These are phyloP conservation scores for Pichia sporocuriosa DNA, from an alignment of 805 yeast species.

Conservation along the genomic window DNA sequence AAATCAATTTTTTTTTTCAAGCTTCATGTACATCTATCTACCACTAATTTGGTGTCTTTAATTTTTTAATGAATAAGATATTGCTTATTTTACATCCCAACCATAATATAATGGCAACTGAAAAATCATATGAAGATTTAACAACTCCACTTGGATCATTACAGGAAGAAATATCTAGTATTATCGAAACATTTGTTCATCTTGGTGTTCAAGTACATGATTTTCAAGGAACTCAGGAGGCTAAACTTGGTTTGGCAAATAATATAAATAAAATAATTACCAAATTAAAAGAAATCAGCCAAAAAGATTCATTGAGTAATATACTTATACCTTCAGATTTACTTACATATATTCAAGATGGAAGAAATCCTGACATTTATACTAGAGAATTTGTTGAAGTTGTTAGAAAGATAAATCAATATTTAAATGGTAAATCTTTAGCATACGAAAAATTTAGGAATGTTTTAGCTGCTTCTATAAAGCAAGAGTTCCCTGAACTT, in stretches of 20 bases:
- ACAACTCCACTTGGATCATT: conserved; percentile 23
- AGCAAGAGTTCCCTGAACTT: conserved; percentile 74
- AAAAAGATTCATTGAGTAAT: conserved; percentile 30
- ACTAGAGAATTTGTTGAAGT: conserved; percentile 95
- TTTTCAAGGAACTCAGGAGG: conserved; percentile 80
- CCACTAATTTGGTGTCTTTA: no score
- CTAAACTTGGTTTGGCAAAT: conserved; percentile 51
- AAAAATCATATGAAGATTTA: conserved; percentile 18
- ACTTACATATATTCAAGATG: conserved; percentile 88
- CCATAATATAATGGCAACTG: conserved; percentile 27
- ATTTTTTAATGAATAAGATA: no score
- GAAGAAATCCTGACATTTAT: conserved; percentile 94
- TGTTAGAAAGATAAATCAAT: conserved; percentile 83
- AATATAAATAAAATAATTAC: conserved; percentile 35
- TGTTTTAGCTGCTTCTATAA: conserved; percentile 60
- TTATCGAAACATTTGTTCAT: conserved; percentile 78
- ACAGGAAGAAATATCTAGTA: conserved; percentile 39
- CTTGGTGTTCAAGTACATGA: conserved; percentile 90
- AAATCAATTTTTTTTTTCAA: no score
- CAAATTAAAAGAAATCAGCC: conserved; percentile 31
- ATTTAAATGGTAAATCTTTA: conserved; percentile 73
- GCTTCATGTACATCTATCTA: no score
- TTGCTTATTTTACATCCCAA: no score
- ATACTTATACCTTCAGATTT: conserved; percentile 73
- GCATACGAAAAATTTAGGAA: conserved; percentile 53